Evolutionary conservation across 2,329 filamentous ascomycete species (phyloP), one percentile per base, ranked within the genome.

Genomic region (Colletotrichum abscissum): DNA sequence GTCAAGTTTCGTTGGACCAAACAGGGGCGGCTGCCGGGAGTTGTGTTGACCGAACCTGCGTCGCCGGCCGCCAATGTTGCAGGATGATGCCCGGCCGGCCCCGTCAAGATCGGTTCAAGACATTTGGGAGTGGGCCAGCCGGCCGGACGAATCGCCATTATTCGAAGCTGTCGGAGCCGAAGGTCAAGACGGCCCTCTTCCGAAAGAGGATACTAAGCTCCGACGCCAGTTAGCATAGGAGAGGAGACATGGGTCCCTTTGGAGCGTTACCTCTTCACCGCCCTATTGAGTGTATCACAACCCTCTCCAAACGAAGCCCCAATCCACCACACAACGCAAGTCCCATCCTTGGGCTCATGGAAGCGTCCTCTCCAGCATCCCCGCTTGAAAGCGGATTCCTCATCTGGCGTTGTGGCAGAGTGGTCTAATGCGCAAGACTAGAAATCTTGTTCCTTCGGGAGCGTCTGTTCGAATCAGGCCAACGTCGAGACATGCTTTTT

Each of bases 341-440:
- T 11, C 12, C 38, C 63, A 9, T 65, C 14, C 33, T 55, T 65
- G 33, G 8, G 38, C 6, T 56, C 33, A 11, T n/a, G 9, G 16
- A 2, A 22, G 12, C 49, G 1, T 0, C 6, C 0, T n/a, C 1
- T 12, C 3, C 1, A 28, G 0, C 24, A 69, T 42, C 38, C 12
- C 35, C 64, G 64, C 64, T 14, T 12, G 1, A 5, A 9, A 72
- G 49, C 22, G 57, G 64, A 8, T 58, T 58, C 16, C 0, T 58
- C 8, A 16, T 24, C n/a, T 7, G 70, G 70, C 70, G 70, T 73
- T 73, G 70, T 73, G 70, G 70, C 70, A 73, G 70, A 70, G 70
- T 72, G 69, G 69, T 72, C 69, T 72, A 72, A 72, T 72, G 69
- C 69, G 69, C 69, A 72, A 72, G 69, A 72, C 69, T 72, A 72